Conservation (phyloP, 805 yeast genomes). For the Lipomyces yamadae region DNA sequence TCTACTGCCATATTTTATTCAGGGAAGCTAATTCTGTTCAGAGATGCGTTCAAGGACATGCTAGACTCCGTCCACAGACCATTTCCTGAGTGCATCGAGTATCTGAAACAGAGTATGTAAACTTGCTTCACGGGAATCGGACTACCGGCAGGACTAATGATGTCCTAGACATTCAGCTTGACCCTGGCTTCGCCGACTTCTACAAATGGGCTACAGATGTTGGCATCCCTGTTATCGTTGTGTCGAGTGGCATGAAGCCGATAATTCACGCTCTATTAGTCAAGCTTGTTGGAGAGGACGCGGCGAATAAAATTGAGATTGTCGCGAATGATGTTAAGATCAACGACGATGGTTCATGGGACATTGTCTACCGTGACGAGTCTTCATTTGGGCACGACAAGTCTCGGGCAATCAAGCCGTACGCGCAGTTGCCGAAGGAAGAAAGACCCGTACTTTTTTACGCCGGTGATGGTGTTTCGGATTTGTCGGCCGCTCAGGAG, state of each 20-base stretch:
- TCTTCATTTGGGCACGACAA: conserved; percentile 95
- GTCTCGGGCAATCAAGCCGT: conserved; percentile 70
- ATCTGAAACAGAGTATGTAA: conserved; percentile 53
- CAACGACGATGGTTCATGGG: conserved; percentile 69
- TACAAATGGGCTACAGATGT: conserved; percentile 76
- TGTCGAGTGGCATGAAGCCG: conserved; percentile 93
- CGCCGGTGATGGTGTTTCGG: conserved; percentile 98
- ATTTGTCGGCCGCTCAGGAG: conserved; percentile 91
- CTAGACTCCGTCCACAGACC: conserved; percentile 76
- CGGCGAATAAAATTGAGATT: conserved; percentile 72
- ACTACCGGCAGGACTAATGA: not conserved
- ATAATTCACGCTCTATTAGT: conserved; percentile 77
- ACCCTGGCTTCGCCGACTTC: conserved; percentile 86
- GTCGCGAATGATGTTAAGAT: conserved; percentile 75
- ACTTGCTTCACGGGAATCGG: not conserved
- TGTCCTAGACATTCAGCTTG: conserved; percentile 62
- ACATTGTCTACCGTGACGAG: conserved; percentile 82
- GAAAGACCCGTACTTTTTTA: conserved; percentile 75
- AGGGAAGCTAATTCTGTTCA: conserved; percentile 39
- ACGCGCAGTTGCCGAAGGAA: conserved; percentile 46
- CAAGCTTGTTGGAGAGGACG: conserved; percentile 76
- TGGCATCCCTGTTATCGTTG: conserved; percentile 81
- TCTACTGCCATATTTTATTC: too few relatives aligned
- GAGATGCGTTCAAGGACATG: conserved; percentile 87
- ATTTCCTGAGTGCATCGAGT: conserved; percentile 78